Base-by-base conservation (phyloP, 768 basidiomycete genomes). In the Tremella mesenterica region DNA sequence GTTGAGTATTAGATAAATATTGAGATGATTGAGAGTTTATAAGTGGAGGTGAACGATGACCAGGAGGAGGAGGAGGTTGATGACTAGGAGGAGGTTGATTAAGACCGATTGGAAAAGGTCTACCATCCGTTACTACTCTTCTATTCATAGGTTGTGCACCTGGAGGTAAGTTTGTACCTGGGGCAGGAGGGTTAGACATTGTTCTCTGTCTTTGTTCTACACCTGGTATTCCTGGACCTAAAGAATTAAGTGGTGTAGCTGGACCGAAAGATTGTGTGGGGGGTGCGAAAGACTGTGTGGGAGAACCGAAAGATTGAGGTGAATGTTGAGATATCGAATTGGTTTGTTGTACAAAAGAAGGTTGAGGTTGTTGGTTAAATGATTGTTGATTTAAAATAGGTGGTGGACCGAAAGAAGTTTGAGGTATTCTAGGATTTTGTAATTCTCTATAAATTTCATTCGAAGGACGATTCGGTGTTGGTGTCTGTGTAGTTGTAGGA, bases 101-200 rank as follows among this genome's bases (percentile, higher is more conserved):
- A 6, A 39, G 46, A 48, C 18, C n/a, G 25, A 31, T 20, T 8
- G 23, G 47, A 13, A 29, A 29, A 27, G 57, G 61, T 41, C 59
- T 51, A 14, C 65, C 65, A 48, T 67, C 65, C 2, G 65, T 67
- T 27, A 67, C 65, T 18, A 67, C 62, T 14, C 65, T 45, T 10
- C 65, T 54, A 59, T 61, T 61, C 54, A 23, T 38, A 20, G 46
- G 53, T 26, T 43, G 50, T 21, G 21, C 26, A 4, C 9, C 21
- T 36, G 48, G 48, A 16, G 53, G 39, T 29, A 30, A 46, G 31
- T 48, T 36, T 28, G 48, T 49, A 1, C 23, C n/a, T n/a, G n/a
- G n/a, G n/a, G n/a, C n/a, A n/a, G n/a, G n/a, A 21, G 65, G 65
- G n/a, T 63, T 56, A 5, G 65, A 67, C 50, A 64, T 39, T 1